These are phyloP conservation scores for Craspedostauros australis DNA, from an alignment of 108 stramenopile genomes.

Conservation along the genomic window DNA sequence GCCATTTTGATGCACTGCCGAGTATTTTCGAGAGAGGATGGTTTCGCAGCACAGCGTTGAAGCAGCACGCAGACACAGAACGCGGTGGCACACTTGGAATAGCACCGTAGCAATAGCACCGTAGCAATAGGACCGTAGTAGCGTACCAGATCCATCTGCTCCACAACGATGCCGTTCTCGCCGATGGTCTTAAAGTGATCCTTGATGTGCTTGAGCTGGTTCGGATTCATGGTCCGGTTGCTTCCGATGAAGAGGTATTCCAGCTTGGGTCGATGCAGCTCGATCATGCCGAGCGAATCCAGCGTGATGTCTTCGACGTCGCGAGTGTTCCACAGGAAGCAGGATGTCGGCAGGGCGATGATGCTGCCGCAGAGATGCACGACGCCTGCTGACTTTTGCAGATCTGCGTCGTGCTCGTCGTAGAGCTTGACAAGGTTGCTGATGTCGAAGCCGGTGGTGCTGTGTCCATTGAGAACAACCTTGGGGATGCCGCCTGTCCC, in stretches of 20 bases:
- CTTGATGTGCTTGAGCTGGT: constrained; percentile 43
- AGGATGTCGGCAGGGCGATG: constrained; percentile 51
- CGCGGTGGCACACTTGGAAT: too few relatives aligned
- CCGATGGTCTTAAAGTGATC: constrained; percentile 1
- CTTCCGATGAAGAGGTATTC: constrained; percentile 76
- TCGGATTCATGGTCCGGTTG: constrained; percentile 31
- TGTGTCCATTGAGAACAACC: constrained; percentile 28
- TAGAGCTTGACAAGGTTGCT: constrained; percentile 38
- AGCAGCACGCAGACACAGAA: too few relatives aligned
- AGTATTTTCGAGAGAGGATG: too few relatives aligned
- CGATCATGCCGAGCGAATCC: constrained; percentile 48
- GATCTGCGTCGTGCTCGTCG: constrained; percentile 24
- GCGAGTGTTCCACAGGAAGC: constrained; percentile 60
- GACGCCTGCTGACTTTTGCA: constrained; percentile 16
- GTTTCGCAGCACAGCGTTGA: too few relatives aligned
- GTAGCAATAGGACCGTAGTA: too few relatives aligned
- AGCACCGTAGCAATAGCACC: too few relatives aligned
- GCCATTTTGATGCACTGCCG: too few relatives aligned
- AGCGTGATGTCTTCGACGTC: constrained; percentile 41
- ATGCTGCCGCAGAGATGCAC: constrained; percentile 65
- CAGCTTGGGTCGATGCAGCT: constrained; percentile 37
- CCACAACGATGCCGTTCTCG: constrained; percentile 38
- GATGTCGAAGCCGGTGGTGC: constrained; percentile 66
- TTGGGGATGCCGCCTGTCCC: constrained; percentile 26
- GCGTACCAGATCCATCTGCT: constrained; percentile 44